Evolutionary conservation across 495 filamentous ascomycete species (phyloP).

Genomic region (Xylaria palmicola): DNA sequence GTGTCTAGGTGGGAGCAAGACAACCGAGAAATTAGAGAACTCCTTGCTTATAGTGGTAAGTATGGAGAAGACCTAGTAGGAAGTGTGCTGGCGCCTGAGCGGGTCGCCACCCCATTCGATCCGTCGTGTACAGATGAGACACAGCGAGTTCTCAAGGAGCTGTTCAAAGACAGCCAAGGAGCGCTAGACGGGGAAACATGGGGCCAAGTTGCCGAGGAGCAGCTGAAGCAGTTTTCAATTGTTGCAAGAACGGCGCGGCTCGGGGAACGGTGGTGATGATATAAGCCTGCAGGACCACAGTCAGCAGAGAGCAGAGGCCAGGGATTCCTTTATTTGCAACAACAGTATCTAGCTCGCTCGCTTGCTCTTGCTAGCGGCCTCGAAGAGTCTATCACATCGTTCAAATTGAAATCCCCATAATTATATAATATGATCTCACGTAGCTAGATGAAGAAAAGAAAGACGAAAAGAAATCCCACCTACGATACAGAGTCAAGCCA

Average conservation of each 20-base stretch:
- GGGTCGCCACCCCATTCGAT: slow-evolving; percentile 14
- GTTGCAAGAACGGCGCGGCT: slow-evolving; percentile 30
- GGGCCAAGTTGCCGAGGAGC: slow-evolving; percentile 34
- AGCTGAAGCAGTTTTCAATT: slow-evolving; percentile 34
- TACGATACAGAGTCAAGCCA: too few species aligned
- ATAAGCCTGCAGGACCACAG: not conserved
- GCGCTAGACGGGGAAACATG: slow-evolving; percentile 28
- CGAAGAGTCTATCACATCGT: too few species aligned
- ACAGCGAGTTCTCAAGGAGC: slow-evolving; percentile 24
- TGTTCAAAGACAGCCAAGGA: slow-evolving; percentile 37
- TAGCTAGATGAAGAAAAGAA: too few species aligned
- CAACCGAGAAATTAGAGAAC: slow-evolving; percentile 28
- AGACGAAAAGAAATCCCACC: too few species aligned
- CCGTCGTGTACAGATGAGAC: slow-evolving; percentile 25
- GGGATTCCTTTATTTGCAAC: not conserved
- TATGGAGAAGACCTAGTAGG: slow-evolving; percentile 38
- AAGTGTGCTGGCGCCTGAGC: slow-evolving; percentile 25
- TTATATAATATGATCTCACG: too few species aligned
- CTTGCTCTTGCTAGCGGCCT: not conserved
- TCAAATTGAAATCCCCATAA: too few species aligned
- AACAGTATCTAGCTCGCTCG: not conserved
- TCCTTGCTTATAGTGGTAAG: slow-evolving; percentile 33
- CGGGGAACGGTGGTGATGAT: not conserved
- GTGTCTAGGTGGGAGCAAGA: slow-evolving; percentile 38
- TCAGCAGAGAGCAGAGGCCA: not conserved